A percentile compares a stretch with the other conserved stretches of the same genome.
phyloP scores from a whole-genome alignment of 2,329 filamentous ascomycete species.

The Aspergillus ochraceus region DNA sequence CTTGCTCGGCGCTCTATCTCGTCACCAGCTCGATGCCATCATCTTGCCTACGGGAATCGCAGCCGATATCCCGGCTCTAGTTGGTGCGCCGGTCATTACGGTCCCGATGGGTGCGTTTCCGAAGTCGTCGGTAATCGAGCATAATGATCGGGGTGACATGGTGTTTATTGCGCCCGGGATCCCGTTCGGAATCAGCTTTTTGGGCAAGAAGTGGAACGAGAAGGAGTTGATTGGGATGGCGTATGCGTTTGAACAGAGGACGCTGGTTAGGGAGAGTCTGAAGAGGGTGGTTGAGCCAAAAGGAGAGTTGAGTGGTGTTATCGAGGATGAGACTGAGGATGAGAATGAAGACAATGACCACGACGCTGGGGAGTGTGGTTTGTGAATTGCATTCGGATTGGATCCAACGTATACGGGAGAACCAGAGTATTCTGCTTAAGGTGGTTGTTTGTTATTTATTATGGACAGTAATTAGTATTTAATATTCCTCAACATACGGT shows the following conservation, averaged over 20 bases:
- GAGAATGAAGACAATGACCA: background rate
- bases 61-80: conserved; percentile 52
- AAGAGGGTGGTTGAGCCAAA: conserved; percentile 51
- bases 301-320: conserved; percentile 40
- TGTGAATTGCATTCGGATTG: background rate
- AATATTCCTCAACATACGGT: too few relatives aligned
- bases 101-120: conserved; percentile 63
- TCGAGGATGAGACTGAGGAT: background rate
- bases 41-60: conserved; percentile 58
- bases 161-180: conserved; percentile 56
- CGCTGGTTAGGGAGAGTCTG: conserved; percentile 48
- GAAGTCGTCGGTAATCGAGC: conserved; percentile 39
- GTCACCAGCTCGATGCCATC: conserved; percentile 61
- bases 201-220: conserved; percentile 63
- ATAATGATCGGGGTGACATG: conserved; percentile 52
- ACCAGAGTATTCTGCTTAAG: too few relatives aligned
- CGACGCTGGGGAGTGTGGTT: too few relatives aligned
- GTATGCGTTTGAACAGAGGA: conserved; percentile 68
- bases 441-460: too few relatives aligned
- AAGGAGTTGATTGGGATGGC: conserved; percentile 63
- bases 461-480: too few relatives aligned
- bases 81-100: conserved; percentile 62
- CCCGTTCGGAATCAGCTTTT: conserved; percentile 63
- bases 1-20: conserved; percentile 59
- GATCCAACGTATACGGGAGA: too few relatives aligned